A percentile compares a stretch with the other conserved stretches of the same genome.
Conservation (phyloP, 768 basidiomycete genomes). For the Brasilioporus rufonigricans region DNA sequence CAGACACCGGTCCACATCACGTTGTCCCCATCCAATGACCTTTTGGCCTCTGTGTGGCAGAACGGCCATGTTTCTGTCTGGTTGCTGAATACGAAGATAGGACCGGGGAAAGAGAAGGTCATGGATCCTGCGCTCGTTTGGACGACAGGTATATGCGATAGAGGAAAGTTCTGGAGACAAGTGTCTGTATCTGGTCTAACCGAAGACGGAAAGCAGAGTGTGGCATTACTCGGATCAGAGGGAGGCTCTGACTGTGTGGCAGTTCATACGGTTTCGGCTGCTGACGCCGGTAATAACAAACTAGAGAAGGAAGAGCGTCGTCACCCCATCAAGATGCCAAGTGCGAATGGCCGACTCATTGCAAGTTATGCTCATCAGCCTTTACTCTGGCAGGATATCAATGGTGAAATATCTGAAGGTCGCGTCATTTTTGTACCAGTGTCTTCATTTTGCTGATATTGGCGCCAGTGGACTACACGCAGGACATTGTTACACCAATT, state of each 20-base stretch:
- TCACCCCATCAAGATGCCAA: conserved; percentile 27
- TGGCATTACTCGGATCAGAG: conserved; percentile 43
- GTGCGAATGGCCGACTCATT: conserved; percentile 49
- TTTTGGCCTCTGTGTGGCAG: conserved; percentile 68
- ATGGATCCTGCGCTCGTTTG: conserved; percentile 52
- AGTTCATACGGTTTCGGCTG: conserved; percentile 20
- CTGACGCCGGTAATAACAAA: background rate
- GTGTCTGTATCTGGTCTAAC: conserved; percentile 18
- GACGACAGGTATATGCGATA: conserved; percentile 24
- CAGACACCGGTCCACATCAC: conserved; percentile 61
- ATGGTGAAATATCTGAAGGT: conserved; percentile 53
- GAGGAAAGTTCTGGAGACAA: conserved; percentile 29
- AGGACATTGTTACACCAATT: conserved; percentile 21
- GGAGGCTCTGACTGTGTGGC: conserved; percentile 34
- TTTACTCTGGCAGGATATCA: conserved; percentile 42
- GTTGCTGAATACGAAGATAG: conserved; percentile 61
- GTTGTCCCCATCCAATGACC: conserved; percentile 56
- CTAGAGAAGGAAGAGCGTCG: conserved; percentile 5
- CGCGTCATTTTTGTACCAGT: background rate
- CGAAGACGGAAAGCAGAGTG: conserved; percentile 1
- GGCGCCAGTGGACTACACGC: conserved; percentile 14
- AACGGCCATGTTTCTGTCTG: conserved; percentile 68
- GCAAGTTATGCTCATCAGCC: conserved; percentile 10
- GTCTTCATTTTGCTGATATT: conserved; percentile 10
- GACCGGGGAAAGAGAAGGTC: conserved; percentile 53